phyloP scores from a whole-genome alignment of 2,329 filamentous ascomycete genomes.

The Aspergillus clavatus region DNA sequence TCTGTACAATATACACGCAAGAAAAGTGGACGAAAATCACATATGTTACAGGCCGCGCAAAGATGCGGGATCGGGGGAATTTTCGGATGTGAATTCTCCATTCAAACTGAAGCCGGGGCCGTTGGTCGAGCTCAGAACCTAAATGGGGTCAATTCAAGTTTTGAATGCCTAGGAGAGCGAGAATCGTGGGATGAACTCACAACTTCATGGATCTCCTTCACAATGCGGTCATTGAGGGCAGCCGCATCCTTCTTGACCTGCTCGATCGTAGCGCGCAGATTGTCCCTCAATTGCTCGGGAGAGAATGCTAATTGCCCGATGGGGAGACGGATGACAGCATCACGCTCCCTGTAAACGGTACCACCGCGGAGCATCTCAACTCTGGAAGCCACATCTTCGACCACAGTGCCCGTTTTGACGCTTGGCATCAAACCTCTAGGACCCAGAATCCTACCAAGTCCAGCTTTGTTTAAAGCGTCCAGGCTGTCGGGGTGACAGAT shows the following conservation, averaged over 20 bases:
- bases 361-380: constrained; percentile 80
- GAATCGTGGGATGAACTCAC: constrained; percentile 49
- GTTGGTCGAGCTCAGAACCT: constrained; percentile 80
- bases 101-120: constrained; percentile 82
- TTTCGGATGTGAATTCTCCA: constrained; percentile 65
- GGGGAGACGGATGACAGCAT: constrained; percentile 81
- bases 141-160: constrained; percentile 46
- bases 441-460: constrained; percentile 74
- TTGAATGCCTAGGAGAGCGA: not conserved
- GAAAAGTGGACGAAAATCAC: constrained; percentile 36
- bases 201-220: constrained; percentile 69
- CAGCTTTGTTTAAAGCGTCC: constrained; percentile 73
- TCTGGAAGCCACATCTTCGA: constrained; percentile 67
- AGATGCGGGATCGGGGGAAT: constrained; percentile 52
- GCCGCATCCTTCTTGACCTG: constrained; percentile 73
- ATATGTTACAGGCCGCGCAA: constrained; percentile 40
- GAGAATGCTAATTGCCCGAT: constrained; percentile 87
- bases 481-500: constrained; percentile 79
- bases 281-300: constrained; percentile 77
- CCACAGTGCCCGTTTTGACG: constrained; percentile 80
- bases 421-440: constrained; percentile 91
- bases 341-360: constrained; percentile 78
- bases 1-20: constrained; percentile 32
- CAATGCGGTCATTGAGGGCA: constrained; percentile 57
- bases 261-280: constrained; percentile 72